A percentile compares a stretch with the other conserved stretches of the same genome.
Conservation (phyloP, 768 basidiomycete species). For the Xerocomellus dryophilus region DNA sequence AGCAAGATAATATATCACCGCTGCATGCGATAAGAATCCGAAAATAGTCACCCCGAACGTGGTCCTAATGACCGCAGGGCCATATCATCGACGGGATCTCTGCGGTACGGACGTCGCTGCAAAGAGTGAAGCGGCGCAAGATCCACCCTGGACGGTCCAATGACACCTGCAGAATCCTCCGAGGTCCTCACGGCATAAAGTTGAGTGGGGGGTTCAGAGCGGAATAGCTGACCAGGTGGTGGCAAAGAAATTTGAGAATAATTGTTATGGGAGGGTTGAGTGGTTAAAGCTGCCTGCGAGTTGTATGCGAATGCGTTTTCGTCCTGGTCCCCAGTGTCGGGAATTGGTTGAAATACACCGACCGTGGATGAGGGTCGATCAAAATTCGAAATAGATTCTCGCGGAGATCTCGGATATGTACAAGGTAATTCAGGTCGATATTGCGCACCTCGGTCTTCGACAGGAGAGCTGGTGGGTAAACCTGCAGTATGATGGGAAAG, state of each 20-base stretch:
- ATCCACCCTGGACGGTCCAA: constrained; percentile 35
- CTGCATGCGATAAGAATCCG: constrained; percentile 10
- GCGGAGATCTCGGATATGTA: constrained; percentile 17
- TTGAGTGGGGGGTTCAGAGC: constrained; percentile 26
- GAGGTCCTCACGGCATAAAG: constrained; percentile 29
- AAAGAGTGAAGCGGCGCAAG: constrained; percentile 59
- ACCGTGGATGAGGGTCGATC: constrained; percentile 20
- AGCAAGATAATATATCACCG: constrained; percentile 23
- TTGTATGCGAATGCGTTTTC: constrained; percentile 9
- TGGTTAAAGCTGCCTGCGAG: constrained; percentile 3
- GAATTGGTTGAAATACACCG: constrained; percentile 12
- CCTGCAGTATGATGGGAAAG: constrained; percentile 2
- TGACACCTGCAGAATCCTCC: constrained; percentile 17
- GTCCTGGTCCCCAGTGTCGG: constrained; percentile 2
- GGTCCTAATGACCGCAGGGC: constrained; percentile 49
- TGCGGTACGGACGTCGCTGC: constrained; percentile 54
- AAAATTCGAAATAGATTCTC: constrained; percentile 16
- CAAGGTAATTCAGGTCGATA: constrained; percentile 17
- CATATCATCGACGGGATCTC: constrained; percentile 62
- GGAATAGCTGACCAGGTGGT: constrained; percentile 32
- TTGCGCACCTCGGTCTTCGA: constrained; percentile 11
- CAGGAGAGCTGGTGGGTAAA: neutral
- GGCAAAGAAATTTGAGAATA: constrained; percentile 30
- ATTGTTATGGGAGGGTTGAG: constrained; percentile 10
- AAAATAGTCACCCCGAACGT: constrained; percentile 37